These are phyloP conservation scores for Fusarium tuaranense DNA, from an alignment of 2,329 filamentous ascomycete genomes.

Conservation along the genomic window DNA sequence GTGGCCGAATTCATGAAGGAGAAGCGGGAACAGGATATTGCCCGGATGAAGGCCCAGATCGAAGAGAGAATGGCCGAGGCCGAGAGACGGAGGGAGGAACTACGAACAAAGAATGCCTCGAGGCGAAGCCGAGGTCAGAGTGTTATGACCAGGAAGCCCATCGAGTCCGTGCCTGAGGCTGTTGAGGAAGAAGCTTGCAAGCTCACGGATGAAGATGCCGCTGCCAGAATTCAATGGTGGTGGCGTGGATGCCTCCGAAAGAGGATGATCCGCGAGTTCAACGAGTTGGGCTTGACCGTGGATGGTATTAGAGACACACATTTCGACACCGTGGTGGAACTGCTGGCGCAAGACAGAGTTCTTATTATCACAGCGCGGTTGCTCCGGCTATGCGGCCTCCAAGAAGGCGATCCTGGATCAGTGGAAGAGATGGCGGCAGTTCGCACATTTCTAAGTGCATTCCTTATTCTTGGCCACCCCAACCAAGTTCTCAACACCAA, in stretches of 20 bases:
- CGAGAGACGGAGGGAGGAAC: constrained; percentile 75
- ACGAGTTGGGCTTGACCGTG: constrained; percentile 74
- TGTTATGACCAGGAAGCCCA: constrained; percentile 61
- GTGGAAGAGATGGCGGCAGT: constrained; percentile 77
- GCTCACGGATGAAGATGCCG: constrained; percentile 72
- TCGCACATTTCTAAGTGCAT: constrained; percentile 83
- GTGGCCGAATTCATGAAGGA: constrained; percentile 86
- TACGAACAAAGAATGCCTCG: constrained; percentile 66
- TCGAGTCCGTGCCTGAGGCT: constrained; percentile 60
- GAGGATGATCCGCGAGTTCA: constrained; percentile 73
- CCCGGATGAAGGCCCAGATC: constrained; percentile 78
- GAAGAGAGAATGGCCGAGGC: constrained; percentile 84
- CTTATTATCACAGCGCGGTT: constrained; percentile 74
- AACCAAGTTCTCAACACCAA: constrained; percentile 82
- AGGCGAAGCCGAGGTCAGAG: constrained; percentile 67
- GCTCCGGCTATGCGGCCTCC: constrained; percentile 76
- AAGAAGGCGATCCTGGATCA: constrained; percentile 72
- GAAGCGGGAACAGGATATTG: constrained; percentile 79
- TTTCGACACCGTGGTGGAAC: constrained; percentile 79
- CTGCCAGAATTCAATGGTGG: constrained; percentile 74
- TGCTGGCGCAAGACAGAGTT: constrained; percentile 75
- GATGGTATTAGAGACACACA: constrained; percentile 76
- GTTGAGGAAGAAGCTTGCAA: constrained; percentile 59
- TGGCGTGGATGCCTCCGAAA: constrained; percentile 73
- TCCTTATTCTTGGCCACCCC: constrained; percentile 83